Conservation (phyloP, 495 filamentous ascomycete genomes). For the Aspergillus panamensis region DNA sequence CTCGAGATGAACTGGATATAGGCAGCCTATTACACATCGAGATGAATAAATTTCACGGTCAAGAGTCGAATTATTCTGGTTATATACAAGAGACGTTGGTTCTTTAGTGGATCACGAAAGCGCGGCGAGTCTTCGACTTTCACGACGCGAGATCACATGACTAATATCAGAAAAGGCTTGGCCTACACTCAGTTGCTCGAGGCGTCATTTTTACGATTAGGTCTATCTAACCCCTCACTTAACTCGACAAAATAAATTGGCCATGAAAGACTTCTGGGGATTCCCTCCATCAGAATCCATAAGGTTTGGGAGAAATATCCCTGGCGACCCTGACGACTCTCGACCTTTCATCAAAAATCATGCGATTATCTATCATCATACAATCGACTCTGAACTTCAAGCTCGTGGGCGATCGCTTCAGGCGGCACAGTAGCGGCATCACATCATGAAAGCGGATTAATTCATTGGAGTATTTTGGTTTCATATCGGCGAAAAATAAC, state of each 20-base stretch:
- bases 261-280: too few relatives aligned
- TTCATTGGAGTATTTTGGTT: conserved; percentile 13
- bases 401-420: neutral
- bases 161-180: conserved; percentile 10
- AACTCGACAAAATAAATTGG: too few relatives aligned
- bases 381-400: neutral
- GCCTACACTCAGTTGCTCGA: neutral
- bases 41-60: too few relatives aligned
- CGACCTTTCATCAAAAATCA: neutral
- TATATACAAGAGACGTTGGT: neutral
- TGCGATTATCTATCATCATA: conserved; percentile 4
- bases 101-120: conserved; percentile 16
- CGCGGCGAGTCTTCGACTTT: conserved; percentile 19
- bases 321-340: neutral
- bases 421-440: conserved; percentile 18
- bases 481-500: neutral
- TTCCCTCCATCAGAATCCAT: neutral
- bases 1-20: too few relatives aligned
- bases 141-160: conserved; percentile 43
- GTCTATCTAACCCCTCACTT: too few relatives aligned
- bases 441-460: conserved; percentile 23
- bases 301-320: neutral
- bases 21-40: too few relatives aligned
- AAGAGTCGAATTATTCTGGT: too few relatives aligned
- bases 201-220: too few relatives aligned